Evolutionary conservation across 2,329 filamentous ascomycete genomes (phyloP).

Genomic region (Beauveria medogensis): DNA sequence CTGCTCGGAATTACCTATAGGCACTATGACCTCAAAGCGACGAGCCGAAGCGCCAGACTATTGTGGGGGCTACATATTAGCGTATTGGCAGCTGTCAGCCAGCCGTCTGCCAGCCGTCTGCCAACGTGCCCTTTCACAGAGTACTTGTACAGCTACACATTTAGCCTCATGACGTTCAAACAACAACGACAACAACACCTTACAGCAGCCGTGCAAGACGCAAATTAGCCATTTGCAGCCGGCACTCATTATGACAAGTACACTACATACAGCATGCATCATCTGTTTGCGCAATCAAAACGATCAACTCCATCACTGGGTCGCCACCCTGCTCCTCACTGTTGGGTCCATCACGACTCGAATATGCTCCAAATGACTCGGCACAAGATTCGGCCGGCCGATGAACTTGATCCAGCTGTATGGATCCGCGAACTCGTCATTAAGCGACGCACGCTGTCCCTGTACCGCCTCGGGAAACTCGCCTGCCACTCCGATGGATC

Average conservation of each 20-base stretch:
- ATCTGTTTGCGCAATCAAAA: too few relatives aligned
- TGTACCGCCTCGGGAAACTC: constrained; percentile 10
- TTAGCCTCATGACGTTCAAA: neutral
- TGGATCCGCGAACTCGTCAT: constrained; percentile 9
- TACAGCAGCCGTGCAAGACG: neutral
- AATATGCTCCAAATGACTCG: constrained; percentile 3
- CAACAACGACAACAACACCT: neutral
- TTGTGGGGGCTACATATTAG: neutral
- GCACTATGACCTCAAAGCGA: too few relatives aligned
- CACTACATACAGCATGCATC: neutral
- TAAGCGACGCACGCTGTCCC: neutral
- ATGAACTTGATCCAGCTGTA: constrained; percentile 11
- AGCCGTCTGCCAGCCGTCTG: neutral
- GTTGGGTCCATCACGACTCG: constrained; percentile 7
- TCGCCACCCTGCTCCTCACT: neutral
- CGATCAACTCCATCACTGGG: neutral
- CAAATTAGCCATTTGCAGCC: neutral
- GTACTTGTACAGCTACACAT: neutral
- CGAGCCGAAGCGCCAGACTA: neutral
- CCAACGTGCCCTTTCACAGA: neutral
- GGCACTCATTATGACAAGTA: neutral
- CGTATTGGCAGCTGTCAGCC: neutral
- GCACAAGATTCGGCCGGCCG: constrained; percentile 2
- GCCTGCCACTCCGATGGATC: constrained; percentile 9
- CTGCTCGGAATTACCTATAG: too few relatives aligned